Conservation (phyloP, 2,329 filamentous ascomycete species). For the Fusarium liriodendri region DNA sequence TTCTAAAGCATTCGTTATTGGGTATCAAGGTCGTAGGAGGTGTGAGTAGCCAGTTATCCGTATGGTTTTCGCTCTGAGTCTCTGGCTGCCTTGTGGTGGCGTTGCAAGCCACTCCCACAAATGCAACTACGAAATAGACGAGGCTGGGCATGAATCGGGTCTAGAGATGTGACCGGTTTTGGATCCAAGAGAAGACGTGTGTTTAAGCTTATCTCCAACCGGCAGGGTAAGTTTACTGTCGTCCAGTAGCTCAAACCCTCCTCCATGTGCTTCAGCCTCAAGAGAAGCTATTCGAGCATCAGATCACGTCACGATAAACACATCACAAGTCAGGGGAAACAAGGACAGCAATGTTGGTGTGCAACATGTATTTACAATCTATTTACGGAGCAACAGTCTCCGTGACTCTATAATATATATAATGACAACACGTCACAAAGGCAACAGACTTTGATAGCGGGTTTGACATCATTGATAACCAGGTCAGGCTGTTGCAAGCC, state of each 20-base stretch:
- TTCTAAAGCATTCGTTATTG: not conserved
- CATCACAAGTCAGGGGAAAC: not conserved
- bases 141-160: not conserved
- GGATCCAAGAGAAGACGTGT: not conserved
- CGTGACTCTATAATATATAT: not conserved
- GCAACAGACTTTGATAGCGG: constrained; percentile 5
- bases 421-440: constrained; percentile 1
- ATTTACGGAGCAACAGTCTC: not conserved
- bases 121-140: not conserved
- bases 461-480: constrained; percentile 48
- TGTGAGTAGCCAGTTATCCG: not conserved
- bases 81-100: not conserved
- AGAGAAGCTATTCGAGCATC: not conserved
- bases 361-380: not conserved
- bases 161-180: not conserved
- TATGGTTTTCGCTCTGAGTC: not conserved
- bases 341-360: not conserved
- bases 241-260: not conserved
- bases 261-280: not conserved
- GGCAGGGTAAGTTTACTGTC: not conserved
- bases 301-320: not conserved
- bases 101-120: not conserved
- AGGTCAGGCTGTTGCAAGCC: constrained; percentile 23
- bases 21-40: not conserved
- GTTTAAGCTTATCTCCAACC: not conserved